Base-by-base conservation (phyloP, 2,329 filamentous ascomycete genomes). In the Tolypocladium pustulatum region DNA sequence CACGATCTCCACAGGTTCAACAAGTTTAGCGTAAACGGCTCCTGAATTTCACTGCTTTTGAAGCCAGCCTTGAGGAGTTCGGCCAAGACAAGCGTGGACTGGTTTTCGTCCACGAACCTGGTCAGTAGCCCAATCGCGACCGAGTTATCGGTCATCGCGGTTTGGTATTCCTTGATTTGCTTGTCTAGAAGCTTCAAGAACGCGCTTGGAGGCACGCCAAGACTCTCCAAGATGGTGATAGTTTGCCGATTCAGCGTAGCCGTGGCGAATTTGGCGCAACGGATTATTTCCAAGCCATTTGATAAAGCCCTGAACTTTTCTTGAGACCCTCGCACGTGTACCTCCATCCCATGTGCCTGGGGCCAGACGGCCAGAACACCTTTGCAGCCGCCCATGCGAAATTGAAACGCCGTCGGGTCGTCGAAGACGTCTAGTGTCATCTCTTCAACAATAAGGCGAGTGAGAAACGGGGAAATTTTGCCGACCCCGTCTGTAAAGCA, bases 401-500 rank as follows among this genome's bases (percentile, higher is more conserved):
- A 96, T 66, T 99, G 94, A 64, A 90, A 93, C 0, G 90, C 88
- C 0, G 91, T 96, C 0, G 94, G 92, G 6, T 83, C 75, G 2
- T 78, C 73, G 1, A 80, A 72, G 15, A 79, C 78, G 25, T 78
- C 74, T 36, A 91, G 69, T 0, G 81, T 80, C 61, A 95, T 82
- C 63, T 94, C 88, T 17, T 82, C 76, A 10, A 86, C 82, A 52
- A 95, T 84, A 73, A 94, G 83, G 34, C 84, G 76, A 0, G 91
- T 89, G 27, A 96, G 76, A 60, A 90, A 86, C 0, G 73, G 74
- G 0, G 93, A 97, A n/a, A 99, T 90, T 68, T 91, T 95, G 1
- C 94, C 94, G 3, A 97, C 89, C 0, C 94, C 94, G 67, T 99
- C 94, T 0, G 89, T 94, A 69, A 97, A 99, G 61, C 78, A 88